Conservation (phyloP, 257 asterid species). For the Solanum sejunctum region DNA sequence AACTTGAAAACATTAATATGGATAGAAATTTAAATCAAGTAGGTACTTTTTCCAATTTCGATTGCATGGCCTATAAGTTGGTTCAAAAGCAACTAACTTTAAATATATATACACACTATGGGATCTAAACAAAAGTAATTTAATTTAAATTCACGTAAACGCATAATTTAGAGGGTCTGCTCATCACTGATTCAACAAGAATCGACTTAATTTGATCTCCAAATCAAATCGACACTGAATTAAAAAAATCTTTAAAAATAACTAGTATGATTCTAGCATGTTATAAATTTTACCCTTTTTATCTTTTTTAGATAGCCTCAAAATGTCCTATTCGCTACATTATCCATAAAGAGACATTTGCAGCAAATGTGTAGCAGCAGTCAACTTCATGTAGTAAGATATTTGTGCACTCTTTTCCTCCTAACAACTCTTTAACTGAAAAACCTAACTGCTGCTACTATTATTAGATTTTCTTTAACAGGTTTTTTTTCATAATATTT, state of each 20-base stretch:
- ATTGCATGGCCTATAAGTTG: too few species aligned
- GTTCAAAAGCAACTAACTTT: too few species aligned
- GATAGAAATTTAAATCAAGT: too few species aligned
- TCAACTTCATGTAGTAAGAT: background rate
- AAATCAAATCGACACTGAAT: background rate
- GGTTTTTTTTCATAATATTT: too few species aligned
- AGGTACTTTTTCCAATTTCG: too few species aligned
- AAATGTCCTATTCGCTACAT: background rate
- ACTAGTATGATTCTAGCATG: background rate
- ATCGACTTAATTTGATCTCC: background rate
- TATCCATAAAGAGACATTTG: background rate
- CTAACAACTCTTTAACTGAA: background rate
- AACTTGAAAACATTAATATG: too few species aligned
- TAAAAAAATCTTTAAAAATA: background rate
- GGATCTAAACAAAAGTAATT: too few species aligned
- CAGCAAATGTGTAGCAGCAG: background rate
- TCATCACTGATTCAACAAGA: background rate
- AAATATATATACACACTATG: too few species aligned
- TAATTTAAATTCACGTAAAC: too few species aligned
- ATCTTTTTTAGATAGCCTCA: background rate
- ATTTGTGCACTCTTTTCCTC: background rate
- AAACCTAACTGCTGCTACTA: background rate
- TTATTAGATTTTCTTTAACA: too few species aligned
- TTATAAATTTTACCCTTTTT: background rate
- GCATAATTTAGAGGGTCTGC: background rate